Conservation (phyloP, 495 filamentous ascomycete species). For the Astrocystis sublimbata region DNA sequence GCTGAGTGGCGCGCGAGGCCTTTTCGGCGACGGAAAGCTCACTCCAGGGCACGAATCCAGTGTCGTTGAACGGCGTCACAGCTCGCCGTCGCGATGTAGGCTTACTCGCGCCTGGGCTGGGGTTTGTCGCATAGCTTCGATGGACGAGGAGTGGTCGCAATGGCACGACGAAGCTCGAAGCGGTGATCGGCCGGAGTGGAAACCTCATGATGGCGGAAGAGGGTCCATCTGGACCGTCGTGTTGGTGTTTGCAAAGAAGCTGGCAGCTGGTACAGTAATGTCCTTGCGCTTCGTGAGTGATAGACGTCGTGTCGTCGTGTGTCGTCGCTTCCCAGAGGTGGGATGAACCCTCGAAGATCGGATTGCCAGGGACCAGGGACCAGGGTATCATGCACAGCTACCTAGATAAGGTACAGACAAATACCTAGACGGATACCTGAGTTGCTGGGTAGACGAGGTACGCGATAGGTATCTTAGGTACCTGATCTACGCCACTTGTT, state of each 20-base stretch:
- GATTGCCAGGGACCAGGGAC: slow-evolving; percentile 5
- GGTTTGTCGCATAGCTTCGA: slow-evolving; percentile 37
- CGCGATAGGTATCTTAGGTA: too few species aligned
- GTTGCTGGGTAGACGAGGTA: too few species aligned
- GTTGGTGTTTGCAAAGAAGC: background rate
- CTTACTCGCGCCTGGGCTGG: slow-evolving; percentile 21
- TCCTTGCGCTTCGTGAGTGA: background rate
- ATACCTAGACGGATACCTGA: too few species aligned
- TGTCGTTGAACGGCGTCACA: slow-evolving; percentile 79
- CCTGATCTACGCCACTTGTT: too few species aligned
- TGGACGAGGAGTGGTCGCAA: slow-evolving; percentile 22
- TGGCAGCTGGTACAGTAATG: too few species aligned
- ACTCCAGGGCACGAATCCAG: slow-evolving; percentile 76
- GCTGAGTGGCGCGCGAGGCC: slow-evolving; percentile 81
- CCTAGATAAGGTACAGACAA: slow-evolving; percentile 14
- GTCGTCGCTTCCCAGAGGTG: background rate
- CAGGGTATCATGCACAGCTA: background rate
- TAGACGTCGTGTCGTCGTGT: background rate
- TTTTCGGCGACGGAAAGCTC: slow-evolving; percentile 77
- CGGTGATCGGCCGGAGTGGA: slow-evolving; percentile 22
- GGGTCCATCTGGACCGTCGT: slow-evolving; percentile 19
- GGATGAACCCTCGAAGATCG: background rate
- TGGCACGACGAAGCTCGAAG: slow-evolving; percentile 22
- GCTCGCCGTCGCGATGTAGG: slow-evolving; percentile 51
- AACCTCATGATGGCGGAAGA: slow-evolving; percentile 34